Base-by-base conservation (phyloP, 2,329 filamentous ascomycete species). In the Botryotinia narcissicola region DNA sequence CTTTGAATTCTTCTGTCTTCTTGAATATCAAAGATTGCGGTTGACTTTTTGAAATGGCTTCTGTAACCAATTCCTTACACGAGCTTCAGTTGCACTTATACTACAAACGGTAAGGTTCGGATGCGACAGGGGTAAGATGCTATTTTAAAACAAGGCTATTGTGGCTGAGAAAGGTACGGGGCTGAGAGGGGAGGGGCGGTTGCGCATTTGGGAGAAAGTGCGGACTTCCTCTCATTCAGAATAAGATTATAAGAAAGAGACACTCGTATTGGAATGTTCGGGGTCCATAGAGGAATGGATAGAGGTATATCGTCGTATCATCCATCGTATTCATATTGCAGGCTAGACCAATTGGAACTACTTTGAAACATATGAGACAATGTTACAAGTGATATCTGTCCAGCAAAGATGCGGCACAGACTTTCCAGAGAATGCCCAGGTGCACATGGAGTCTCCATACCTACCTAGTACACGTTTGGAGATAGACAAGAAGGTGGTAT, bases 91-190 rank as follows among this genome's bases (percentile, higher is more conserved):
- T 59, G 54, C 70, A 67, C 37, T n/a, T 48, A n/a, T 57, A 25
- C 48, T 59, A 48, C 35, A 66, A 72, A 66, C n/a, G 20, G 71
- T 68, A 68, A 42, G 62, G 22, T 25, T n/a, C 25, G n/a, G 12
- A 22, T 61, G 29, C 14, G 63, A 60, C 71, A 61, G 71, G 71
- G 63, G 51, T 67, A 68, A 46, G 7, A 14, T 74, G n/a, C 73
- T 74, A 74, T 74, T 74, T 73, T 73, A 54, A 63, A 48, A 70
- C 73, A 74, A 60, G 71, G 73, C 73, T 73, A 61, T 46, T 25
- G 59, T 61, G 71, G 66, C 68, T 57, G 67, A 70, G 5, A 14
- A 37, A 64, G 60, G 25, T 66, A 64, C 40, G 35, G 59, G 69
- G 32, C 42, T 60, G 67, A 67, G 51, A 61, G 67, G 40, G 37